phyloP scores from a whole-genome alignment of 345 rosid species.

The sweet orange (Citrus sinensis) region DVS_A1.0 CM039164.1:20347001-20347500 shows the following conservation, averaged over 20 bases:
- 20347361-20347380: too few species aligned
- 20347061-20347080: constrained; percentile 55
- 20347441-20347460: too few species aligned
- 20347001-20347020: constrained; percentile 36
- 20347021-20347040: neutral
- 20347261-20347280: constrained; percentile 35
- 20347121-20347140: constrained; percentile 26
- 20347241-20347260: constrained; percentile 46
- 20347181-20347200: constrained; percentile 85
- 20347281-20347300: too few species aligned
- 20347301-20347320: too few species aligned
- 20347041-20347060: constrained; percentile 37
- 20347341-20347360: too few species aligned
- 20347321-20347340: too few species aligned
- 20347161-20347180: constrained; percentile 18
- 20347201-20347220: constrained; percentile 52
- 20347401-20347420: too few species aligned
- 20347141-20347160: neutral
- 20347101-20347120: constrained; percentile 25
- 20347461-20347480: neutral
- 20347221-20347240: neutral
- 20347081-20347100: constrained; percentile 33
- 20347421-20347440: too few species aligned
- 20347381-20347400: too few species aligned
- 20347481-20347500: neutral